Evolutionary conservation across 2,329 filamentous ascomycete species (phyloP), one percentile per base, ranked within the genome.

Genomic region (Stylonectria norvegica): DNA sequence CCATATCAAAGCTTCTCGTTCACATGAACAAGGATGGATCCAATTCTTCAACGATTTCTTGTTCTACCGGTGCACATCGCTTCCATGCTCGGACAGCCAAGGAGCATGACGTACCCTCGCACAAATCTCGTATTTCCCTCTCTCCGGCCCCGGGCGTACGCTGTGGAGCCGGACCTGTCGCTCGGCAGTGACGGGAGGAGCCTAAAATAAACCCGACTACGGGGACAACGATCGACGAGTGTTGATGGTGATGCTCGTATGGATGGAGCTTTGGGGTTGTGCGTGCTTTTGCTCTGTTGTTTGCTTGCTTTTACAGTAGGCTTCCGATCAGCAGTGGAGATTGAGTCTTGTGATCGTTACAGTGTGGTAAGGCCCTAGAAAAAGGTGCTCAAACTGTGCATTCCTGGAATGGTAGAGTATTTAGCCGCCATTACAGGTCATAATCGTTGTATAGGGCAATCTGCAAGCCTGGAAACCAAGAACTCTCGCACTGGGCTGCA

Each of bases 191-290:
- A n/a, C n/a, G n/a, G n/a, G n/a, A n/a, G n/a, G n/a, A n/a, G n/a
- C n/a, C n/a, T n/a, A n/a, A n/a, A n/a, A n/a, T n/a, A n/a, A n/a
- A n/a, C n/a, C n/a, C n/a, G n/a, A n/a, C n/a, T n/a, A n/a, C n/a
- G n/a, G n/a, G n/a, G n/a, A n/a, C n/a, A n/a, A n/a, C n/a, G n/a
- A 22, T 40, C 40, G 40, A 38, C 31, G 19, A 20, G 34, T 10
- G n/a, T 15, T 32, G 33, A 33, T 43, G 47, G 36, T 42, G 50
- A 44, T 51, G 41, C 47, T 46, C 51, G 44, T 48, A 38, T 47
- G 25, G 29, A 16, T 34, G 28, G 28, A 35, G 14, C 36, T 28
- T 42, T 40, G 48, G 48, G 36, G 33, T 34, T 29, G 16, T 25
- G 38, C 32, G 22, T 44, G 48, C 34, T 37, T 38, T 30, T 40